phyloP scores from a whole-genome alignment of 75 land plant genomes.

The Cunninghamia lanceolata region DNA sequence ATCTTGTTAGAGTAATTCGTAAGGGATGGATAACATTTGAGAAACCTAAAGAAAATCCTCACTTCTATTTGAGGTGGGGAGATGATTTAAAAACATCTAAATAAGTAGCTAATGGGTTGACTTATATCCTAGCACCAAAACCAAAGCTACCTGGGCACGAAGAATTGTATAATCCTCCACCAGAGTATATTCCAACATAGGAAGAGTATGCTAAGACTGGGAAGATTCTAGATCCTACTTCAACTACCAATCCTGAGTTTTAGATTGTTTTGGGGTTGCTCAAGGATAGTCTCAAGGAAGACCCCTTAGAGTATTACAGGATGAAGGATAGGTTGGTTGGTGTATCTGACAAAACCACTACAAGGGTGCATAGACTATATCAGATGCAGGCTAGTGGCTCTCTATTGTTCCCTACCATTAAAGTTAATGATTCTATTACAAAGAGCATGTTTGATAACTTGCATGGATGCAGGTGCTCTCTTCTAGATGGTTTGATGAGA shows the following conservation, averaged over 20 bases:
- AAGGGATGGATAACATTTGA: constrained; percentile 85
- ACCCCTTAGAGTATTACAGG: no score
- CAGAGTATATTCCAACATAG: constrained; percentile 92
- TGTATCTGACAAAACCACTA: constrained; percentile 53
- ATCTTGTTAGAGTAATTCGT: constrained; percentile 67
- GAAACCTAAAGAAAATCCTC: constrained; percentile 76
- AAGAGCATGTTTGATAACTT: no score
- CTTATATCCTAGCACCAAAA: constrained; percentile 91
- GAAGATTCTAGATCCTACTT: no score
- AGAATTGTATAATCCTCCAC: constrained; percentile 94
- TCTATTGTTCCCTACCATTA: constrained; percentile 42
- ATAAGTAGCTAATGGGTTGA: constrained; percentile 53
- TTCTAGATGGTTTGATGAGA: no score
- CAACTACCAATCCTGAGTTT: no score
- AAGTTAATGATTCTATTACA: constrained; percentile 37
- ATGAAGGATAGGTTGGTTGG: constrained; percentile 45
- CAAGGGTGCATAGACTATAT: constrained; percentile 40
- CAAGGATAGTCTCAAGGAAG: no score
- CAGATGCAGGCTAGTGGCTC: constrained; percentile 44
- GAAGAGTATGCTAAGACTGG: no score
- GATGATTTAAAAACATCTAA: constrained; percentile 73
- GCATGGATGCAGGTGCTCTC: no score
- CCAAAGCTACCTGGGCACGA: constrained; percentile 92
- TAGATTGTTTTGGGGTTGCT: no score
- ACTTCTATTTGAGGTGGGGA: constrained; percentile 77